A percentile compares a stretch with the other conserved stretches of the same genome.
These are phyloP conservation scores for Hibiscus trionum DNA, from an alignment of 345 rosid species.

Conservation along the genomic window DNA sequence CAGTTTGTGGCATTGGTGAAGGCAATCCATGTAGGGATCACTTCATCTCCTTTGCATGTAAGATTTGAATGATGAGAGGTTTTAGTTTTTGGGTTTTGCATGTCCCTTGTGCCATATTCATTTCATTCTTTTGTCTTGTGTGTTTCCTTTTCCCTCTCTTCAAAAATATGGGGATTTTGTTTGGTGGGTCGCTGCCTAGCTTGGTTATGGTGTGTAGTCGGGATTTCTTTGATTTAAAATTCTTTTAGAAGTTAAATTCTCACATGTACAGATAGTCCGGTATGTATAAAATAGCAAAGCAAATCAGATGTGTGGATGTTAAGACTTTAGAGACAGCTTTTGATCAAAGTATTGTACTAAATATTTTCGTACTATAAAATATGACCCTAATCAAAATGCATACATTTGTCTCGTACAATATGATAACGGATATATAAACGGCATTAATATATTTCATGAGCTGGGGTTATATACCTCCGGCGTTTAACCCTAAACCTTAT, in stretches of 20 bases:
- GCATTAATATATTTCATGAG: no score
- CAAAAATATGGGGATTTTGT: not conserved
- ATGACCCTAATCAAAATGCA: no score
- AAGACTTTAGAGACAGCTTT: no score
- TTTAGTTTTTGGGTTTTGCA: not conserved
- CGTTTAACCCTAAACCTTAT: no score
- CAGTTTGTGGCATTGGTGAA: conserved; percentile 64
- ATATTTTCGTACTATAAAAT: no score
- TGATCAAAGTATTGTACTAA: no score
- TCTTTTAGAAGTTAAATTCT: not conserved
- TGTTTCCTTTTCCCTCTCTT: not conserved
- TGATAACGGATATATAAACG: no score
- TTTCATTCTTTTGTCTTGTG: conserved; percentile 27
- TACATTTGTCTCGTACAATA: no score
- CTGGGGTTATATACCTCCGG: no score
- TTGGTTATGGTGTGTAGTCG: not conserved
- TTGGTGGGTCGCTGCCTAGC: conserved; percentile 6
- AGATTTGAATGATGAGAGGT: conserved; percentile 28
- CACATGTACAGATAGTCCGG: not conserved
- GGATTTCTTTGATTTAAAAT: not conserved
- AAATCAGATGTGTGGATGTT: no score
- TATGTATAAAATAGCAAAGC: not conserved
- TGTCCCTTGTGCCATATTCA: conserved; percentile 31
- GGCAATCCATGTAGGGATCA: conserved; percentile 50
- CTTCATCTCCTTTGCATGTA: conserved; percentile 36